Evolutionary conservation across 2,329 filamentous ascomycete species (phyloP), one percentile per base, ranked within the genome.

Genomic region (Alternaria brassicicola): DNA sequence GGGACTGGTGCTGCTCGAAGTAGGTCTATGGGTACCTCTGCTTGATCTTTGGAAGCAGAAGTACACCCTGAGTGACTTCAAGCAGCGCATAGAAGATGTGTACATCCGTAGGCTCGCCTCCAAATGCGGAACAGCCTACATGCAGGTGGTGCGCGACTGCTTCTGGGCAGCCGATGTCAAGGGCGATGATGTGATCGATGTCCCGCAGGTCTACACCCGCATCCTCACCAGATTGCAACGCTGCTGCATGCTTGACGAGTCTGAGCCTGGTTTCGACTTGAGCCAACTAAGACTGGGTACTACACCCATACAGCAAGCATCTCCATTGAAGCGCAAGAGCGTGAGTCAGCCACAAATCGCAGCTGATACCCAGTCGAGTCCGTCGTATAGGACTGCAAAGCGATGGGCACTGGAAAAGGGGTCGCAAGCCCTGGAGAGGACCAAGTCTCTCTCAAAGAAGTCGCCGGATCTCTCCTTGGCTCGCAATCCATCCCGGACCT

Each of bases 21-120:
- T 93, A 52, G 91, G 91, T 6, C 77, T 93, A 8, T 94, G 91
- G 91, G 86, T 85, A 3, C 88, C 86, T 10, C 80, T 92, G 25
- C 83, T 83, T 53, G 84, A 81, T 75, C 42, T 86, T 12, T 82
- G 83, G 69, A 84, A 90, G 25, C 78, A 85, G 0, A 85, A 88
- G 59, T 85, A 88, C 26, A 82, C 86, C 0, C 77, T 85, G 19
- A 77, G 80, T 17, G 85, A 87, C 75, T 89, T 89, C 78, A 88
- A 88, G 70, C 79, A 85, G 48, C 80, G 86, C 35, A 80, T 89
- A n/a, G 85, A 88, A 70, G 85, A 84, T 64, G 81, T 88, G 1
- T 89, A 87, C 67, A 82, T 91, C 3, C 83, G 87, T 1, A 85
- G 86, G 62, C 79, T 92, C 2, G 84, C 87, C 0, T 85, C 86